These are phyloP conservation scores for Psilocybe cubensis DNA, from an alignment of 768 basidiomycete genomes.

Conservation along the genomic window DNA sequence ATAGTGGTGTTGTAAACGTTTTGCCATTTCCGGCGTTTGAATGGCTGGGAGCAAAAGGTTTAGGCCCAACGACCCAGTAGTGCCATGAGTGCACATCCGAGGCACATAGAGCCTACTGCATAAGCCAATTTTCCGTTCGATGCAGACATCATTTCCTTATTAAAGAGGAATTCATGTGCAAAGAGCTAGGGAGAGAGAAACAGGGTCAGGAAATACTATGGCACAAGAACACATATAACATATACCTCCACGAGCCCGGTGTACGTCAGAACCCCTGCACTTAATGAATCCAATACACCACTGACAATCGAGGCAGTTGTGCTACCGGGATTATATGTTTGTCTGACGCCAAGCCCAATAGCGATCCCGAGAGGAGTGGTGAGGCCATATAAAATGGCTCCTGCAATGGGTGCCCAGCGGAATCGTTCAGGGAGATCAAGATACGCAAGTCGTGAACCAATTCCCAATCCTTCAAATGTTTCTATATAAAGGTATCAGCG, in stretches of 20 bases:
- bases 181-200: conserved; percentile 63
- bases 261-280: conserved; percentile 87
- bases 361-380: conserved; percentile 92
- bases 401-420: conserved; percentile 58
- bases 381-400: conserved; percentile 68
- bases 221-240: neutral
- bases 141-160: conserved; percentile 79
- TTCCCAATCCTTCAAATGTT: conserved; percentile 92
- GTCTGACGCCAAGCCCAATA: conserved; percentile 73
- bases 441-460: conserved; percentile 87
- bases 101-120: conserved; percentile 75
- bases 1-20: neutral
- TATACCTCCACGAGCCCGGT: conserved; percentile 84
- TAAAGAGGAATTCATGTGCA: conserved; percentile 95
- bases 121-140: conserved; percentile 70
- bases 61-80: conserved; percentile 90
- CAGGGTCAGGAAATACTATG: neutral
- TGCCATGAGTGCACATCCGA: conserved; percentile 89
- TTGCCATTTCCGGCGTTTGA: neutral
- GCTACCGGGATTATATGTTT: conserved; percentile 81
- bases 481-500: conserved; percentile 47
- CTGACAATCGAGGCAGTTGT: conserved; percentile 80
- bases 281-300: conserved; percentile 84
- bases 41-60: conserved; percentile 7
- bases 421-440: conserved; percentile 63